Evolutionary conservation across 306 rosid genomes (phyloP).

Genomic region (Oxytropis ochrocephala): DNA sequence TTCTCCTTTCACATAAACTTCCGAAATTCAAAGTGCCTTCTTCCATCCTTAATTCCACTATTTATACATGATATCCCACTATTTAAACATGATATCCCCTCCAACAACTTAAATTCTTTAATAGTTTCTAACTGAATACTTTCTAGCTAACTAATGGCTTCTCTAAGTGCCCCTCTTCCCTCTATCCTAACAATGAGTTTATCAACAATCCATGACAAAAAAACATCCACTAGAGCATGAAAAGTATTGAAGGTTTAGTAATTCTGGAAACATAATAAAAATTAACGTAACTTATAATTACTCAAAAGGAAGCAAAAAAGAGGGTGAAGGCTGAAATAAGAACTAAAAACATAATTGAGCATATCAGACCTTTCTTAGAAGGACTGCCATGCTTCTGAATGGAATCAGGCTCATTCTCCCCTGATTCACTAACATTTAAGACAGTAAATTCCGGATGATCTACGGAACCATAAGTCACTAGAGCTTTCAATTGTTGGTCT

Average conservation of each 20-base stretch:
- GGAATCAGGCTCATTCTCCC: constrained; percentile 22
- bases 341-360: background rate
- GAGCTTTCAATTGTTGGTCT: constrained; percentile 29
- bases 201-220: background rate
- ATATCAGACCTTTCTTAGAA: constrained; percentile 29
- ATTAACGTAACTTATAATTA: background rate
- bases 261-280: background rate
- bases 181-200: background rate
- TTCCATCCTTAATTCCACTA: background rate
- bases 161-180: background rate
- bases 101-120: too few species aligned
- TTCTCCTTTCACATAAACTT: background rate
- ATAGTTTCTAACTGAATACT: too few species aligned
- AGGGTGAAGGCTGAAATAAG: background rate
- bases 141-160: background rate
- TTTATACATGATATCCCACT: background rate
- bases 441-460: constrained; percentile 44
- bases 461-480: constrained; percentile 37
- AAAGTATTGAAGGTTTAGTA: background rate
- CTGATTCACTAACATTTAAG: constrained; percentile 22
- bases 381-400: constrained; percentile 21
- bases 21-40: background rate
- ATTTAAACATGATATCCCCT: too few species aligned
- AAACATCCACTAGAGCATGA: background rate
- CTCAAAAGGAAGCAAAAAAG: constrained; percentile 14